Conservation (phyloP, 2,329 filamentous ascomycete species). For the Colletotrichum eleusines region DNA sequence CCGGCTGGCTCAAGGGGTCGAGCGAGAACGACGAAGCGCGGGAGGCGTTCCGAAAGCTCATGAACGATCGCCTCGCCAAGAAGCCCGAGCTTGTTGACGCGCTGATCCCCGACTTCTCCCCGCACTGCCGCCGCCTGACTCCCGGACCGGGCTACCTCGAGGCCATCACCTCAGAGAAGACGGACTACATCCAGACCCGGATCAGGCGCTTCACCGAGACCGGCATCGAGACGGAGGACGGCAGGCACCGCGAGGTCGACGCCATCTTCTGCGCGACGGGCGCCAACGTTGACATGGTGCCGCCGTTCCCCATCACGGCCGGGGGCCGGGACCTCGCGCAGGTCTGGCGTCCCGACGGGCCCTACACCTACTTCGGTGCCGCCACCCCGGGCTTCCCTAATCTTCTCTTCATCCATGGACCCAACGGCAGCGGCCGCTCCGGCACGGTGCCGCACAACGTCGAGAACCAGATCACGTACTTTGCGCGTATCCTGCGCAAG, state of each 20-base stretch:
- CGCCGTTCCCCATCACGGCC: conserved; percentile 71
- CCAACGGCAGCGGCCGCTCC: conserved; percentile 68
- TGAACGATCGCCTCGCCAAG: conserved; percentile 64
- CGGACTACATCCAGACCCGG: conserved; percentile 68
- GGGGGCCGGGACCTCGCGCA: conserved; percentile 64
- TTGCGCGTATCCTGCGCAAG: conserved; percentile 76
- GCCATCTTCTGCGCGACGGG: conserved; percentile 78
- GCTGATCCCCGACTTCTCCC: conserved; percentile 72
- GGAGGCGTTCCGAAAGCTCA: conserved; percentile 62
- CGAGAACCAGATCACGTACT: conserved; percentile 75
- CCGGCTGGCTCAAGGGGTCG: conserved; percentile 65
- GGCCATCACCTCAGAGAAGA: conserved; percentile 70
- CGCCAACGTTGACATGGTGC: conserved; percentile 69
- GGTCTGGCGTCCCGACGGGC: conserved; percentile 69
- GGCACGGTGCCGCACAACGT: conserved; percentile 76
- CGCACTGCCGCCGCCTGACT: conserved; percentile 73
- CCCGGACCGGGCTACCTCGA: conserved; percentile 77
- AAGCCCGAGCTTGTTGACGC: conserved; percentile 68
- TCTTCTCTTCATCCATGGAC: conserved; percentile 73
- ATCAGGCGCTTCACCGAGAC: conserved; percentile 70
- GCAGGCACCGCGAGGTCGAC: conserved; percentile 68
- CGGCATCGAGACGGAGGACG: conserved; percentile 72
- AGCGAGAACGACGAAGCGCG: conserved; percentile 61
- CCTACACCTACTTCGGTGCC: conserved; percentile 75
- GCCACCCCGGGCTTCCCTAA: conserved; percentile 76